Base-by-base conservation (phyloP, 352 stramenopile species). In the Discostella stelligera region DNA sequence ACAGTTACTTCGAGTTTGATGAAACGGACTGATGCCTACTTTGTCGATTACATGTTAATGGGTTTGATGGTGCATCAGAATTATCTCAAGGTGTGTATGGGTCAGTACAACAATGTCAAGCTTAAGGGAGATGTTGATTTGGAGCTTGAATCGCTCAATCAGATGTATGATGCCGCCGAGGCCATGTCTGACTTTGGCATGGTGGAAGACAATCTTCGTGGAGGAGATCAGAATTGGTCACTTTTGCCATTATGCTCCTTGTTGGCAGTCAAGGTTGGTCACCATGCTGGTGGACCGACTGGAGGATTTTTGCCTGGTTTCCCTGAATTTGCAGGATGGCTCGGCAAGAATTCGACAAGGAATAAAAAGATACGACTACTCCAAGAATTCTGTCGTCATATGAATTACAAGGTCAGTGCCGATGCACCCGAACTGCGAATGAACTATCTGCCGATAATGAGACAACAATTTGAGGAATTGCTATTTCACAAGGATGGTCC, bases 1-100 rank as follows among this genome's bases (percentile, higher is more conserved):
- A 59, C 82, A 9, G 69, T 84, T 25, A 66, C 64, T 0, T 58
- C 83, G 21, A 89, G 79, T 64, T 83, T 93, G 13, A 85, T 89
- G 18, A 87, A 86, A 37, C 93, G 97, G 7, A 98, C 95, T 65
- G 95, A 99, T 83, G 95, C 96, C 9, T 99, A 98, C 84, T 99
- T 99, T 84, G 96, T 98, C 14, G 97, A 99, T 85, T 99, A 99
- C 79, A 95, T 97, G 81, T 87, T 99, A 41, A 96, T 98, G 84
- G 97, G 97, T 16, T 85, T 99, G 27, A 94, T 99, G 83, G 82
- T 99, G 4, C 95, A 98, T 74, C 90, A 97, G 71, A 95, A 96
- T 63, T 97, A 95, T 74, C 71, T 91, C 32, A 92, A 90, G 53
- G 80, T 93, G 0, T 71, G 80, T n/a, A 32, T 74, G 27, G 49